These are phyloP conservation scores for Puccinia coronata DNA, from an alignment of 1,284 basidiomycete species.

Conservation along the genomic window DNA sequence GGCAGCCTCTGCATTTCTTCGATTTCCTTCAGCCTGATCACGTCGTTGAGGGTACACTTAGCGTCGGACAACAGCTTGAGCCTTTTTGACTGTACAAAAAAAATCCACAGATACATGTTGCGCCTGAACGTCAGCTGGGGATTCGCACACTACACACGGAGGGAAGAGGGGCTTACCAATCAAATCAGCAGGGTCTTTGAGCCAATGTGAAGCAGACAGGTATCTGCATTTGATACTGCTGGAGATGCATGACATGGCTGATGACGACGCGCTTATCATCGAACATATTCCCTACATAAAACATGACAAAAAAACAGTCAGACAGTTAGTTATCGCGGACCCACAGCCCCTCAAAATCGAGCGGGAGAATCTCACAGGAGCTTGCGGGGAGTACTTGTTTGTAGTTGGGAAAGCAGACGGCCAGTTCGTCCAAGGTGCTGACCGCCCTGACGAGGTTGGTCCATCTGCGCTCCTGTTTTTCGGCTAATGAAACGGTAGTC, in stretches of 20 bases:
- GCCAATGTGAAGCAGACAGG: conserved; percentile 51
- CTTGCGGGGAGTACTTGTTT: too few species aligned
- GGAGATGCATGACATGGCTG: conserved; percentile 50
- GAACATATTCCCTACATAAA: conserved; percentile 42
- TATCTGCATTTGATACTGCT: conserved; percentile 51
- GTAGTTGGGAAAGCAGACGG: too few species aligned
- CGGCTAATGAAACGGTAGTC: too few species aligned
- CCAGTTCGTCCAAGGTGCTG: too few species aligned
- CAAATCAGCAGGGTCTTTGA: conserved; percentile 59
- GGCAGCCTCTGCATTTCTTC: conserved; percentile 69
- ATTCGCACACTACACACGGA: too few species aligned
- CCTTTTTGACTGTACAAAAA: conserved; percentile 48
- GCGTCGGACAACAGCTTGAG: conserved; percentile 51
- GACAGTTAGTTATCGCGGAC: too few species aligned
- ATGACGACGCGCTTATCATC: conserved; percentile 49
- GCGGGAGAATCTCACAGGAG: too few species aligned
- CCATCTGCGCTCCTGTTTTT: too few species aligned
- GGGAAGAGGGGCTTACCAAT: conserved; percentile 19
- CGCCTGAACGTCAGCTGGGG: neutral
- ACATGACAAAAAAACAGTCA: too few species aligned
- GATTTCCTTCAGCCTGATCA: conserved; percentile 67
- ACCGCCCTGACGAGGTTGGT: too few species aligned
- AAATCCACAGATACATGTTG: neutral
- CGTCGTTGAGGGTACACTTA: conserved; percentile 56
- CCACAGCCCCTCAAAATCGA: too few species aligned